Base-by-base conservation (phyloP, 2,329 filamentous ascomycete genomes). In the Aspergillus amoenus region DNA sequence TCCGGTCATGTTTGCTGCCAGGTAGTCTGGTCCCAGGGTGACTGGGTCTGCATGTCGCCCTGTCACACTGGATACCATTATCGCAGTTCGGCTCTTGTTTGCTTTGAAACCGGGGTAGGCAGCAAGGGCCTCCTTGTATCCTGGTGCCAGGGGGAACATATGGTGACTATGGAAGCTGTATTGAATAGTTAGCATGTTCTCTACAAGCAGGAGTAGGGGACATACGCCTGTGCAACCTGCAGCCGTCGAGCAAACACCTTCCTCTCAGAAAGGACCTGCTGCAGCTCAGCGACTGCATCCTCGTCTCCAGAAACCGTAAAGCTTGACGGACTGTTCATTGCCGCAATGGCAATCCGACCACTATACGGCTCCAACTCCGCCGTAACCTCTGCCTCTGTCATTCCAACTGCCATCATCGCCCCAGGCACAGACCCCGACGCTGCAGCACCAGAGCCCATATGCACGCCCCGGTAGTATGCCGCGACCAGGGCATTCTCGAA, bases 221-320 rank as follows among this genome's bases (percentile, higher is more conserved):
- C 3, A 11, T 30, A 30, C 27, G 27, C 27, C 27, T 30, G 27
- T 11, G 27, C 27, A 11, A 30, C 27, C 27, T 30, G 27, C 27
- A 30, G 3, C 27, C 27, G 27, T 1, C 27, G 27, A 30, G 27
- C 27, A 30, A 30, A 30, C 27, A 30, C 27, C 3, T 30, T 30
- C 9, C 27, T 30, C 27, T 30, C 27, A 11, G 27, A 11, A 3
- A 30, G 27, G 9, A 30, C 9, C 9, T 30, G 27, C 9, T 30
- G 27, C 9, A 30, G 27, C 9, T 30, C 27, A 30, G 11, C 27
- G 27, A 30, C 3, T 30, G 8, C 37, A 3, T 21, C 34, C 15
- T 6, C n/a, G 17, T 66, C 58, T 1, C 68, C 68, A 1, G 67
- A 65, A 2, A 69, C 7, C 1, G 67, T 69, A 2, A 64, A 50